phyloP scores from a whole-genome alignment of 2,329 filamentous ascomycete species.

The Bretziella fagacearum region DNA sequence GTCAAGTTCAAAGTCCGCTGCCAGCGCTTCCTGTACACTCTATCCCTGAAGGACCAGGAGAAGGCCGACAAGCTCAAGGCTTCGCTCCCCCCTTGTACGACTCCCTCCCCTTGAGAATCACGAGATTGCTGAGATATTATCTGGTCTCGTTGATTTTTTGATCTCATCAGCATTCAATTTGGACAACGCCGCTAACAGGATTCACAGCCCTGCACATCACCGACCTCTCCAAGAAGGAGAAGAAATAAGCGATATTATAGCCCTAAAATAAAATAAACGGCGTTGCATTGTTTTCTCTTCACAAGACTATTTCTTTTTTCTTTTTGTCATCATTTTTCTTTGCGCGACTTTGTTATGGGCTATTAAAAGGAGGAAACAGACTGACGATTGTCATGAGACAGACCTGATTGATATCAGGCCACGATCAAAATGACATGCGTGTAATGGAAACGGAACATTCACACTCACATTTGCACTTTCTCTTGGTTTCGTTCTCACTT shows the following conservation, averaged over 20 bases:
- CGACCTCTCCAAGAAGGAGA: slow-evolving; percentile 38
- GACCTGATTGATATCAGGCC: background rate
- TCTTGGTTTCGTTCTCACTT: background rate
- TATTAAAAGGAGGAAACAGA: background rate
- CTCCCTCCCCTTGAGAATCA: slow-evolving; percentile 6
- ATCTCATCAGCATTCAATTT: background rate
- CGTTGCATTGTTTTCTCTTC: slow-evolving; percentile 15
- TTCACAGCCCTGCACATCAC: slow-evolving; percentile 33
- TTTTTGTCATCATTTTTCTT: background rate
- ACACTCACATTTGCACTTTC: background rate
- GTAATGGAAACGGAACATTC: slow-evolving; percentile 1
- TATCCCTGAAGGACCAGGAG: slow-evolving; percentile 94
- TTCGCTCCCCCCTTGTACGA: slow-evolving; percentile 89
- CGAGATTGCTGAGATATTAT: background rate
- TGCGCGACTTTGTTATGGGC: background rate
- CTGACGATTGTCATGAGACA: background rate
- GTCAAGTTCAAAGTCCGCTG: slow-evolving; percentile 99
- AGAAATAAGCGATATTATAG: slow-evolving; percentile 15
- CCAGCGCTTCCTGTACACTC: slow-evolving; percentile 89
- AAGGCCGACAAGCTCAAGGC: slow-evolving; percentile 99
- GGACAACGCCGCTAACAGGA: slow-evolving; percentile 7
- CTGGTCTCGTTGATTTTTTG: background rate
- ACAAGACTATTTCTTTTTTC: background rate
- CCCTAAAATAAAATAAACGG: slow-evolving; percentile 15
- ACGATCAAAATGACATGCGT: background rate